Evolutionary conservation across 2,329 filamentous ascomycete species (phyloP).

Genomic region (Coniochaeta ligniaria): DNA sequence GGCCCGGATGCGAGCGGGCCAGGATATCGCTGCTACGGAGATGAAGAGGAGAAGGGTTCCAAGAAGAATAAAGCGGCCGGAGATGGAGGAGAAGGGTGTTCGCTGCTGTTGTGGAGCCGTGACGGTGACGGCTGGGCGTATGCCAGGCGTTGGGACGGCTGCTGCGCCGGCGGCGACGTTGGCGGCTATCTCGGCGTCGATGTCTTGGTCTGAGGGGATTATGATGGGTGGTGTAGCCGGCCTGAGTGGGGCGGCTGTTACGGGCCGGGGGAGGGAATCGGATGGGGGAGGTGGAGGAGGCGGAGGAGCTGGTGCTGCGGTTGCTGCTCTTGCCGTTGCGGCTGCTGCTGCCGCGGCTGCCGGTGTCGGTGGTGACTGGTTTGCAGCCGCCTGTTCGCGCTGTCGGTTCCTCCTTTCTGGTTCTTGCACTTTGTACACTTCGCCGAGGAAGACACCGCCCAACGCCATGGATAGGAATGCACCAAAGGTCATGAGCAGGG

Average conservation of each 20-base stretch:
- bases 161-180: conserved; percentile 21
- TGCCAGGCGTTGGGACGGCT: conserved; percentile 23
- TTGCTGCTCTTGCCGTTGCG: conserved; percentile 13
- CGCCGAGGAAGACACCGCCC: conserved; percentile 49
- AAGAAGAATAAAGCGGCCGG: conserved; percentile 49
- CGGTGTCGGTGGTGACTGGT: conserved; percentile 7
- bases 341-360: conserved; percentile 13
- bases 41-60: conserved; percentile 51
- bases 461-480: conserved; percentile 51
- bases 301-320: conserved; percentile 17
- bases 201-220: conserved; percentile 56
- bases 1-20: conserved; percentile 48
- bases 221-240: conserved; percentile 40
- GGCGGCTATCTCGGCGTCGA: conserved; percentile 52
- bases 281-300: conserved; percentile 11
- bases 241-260: conserved; percentile 22
- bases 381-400: conserved; percentile 12
- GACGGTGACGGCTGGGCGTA: conserved; percentile 19
- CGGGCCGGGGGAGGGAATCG: conserved; percentile 31
- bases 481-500: conserved; percentile 44
- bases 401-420: conserved; percentile 18
- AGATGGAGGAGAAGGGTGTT: conserved; percentile 45
- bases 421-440: conserved; percentile 43
- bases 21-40: conserved; percentile 51
- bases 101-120: conserved; percentile 20